Evolutionary conservation across 2,329 filamentous ascomycete species (phyloP), one percentile per base, ranked within the genome.

Genomic region (Cyphellophora attinorum): DNA sequence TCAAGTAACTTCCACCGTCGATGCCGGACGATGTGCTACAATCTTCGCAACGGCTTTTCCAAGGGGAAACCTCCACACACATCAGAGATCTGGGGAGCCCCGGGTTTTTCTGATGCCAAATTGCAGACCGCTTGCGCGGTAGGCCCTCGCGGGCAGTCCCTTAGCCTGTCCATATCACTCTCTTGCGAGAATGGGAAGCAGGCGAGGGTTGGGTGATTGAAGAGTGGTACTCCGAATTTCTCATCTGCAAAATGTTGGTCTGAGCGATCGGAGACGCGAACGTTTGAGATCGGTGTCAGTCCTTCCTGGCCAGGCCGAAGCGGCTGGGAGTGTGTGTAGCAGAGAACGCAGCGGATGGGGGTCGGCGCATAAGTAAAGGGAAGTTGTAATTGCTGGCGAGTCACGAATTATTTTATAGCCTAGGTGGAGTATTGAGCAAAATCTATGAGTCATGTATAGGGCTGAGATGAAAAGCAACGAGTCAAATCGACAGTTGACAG

Each of bases 191-290:
- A 44, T 42, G 40, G 40, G 48, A 53, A 55, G 56, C 54, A 59
- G 55, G 56, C 62, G 61, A 59, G 56, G 64, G 40, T 46, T 48
- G 41, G 35, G 37, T 44, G 42, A 55, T 59, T 85, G 83, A 85
- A 88, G 82, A 88, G 79, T 31, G 29, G 19, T 91, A 82, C 85
- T 91, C 85, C 84, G 84, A 91, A 89, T 91, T 91, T 91, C 84
- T 85, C 84, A 88, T 85, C 85, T 88, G 85, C 84, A 65, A 61
- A 44, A 40, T n/a, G n/a, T n/a, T n/a, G n/a, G n/a, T n/a, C n/a
- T n/a, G n/a, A n/a, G n/a, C n/a, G n/a, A n/a, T n/a, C n/a, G n/a
- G n/a, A n/a, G n/a, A n/a, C n/a, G n/a, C n/a, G n/a, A n/a, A n/a
- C n/a, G n/a, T n/a, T n/a, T n/a, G n/a, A n/a, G n/a, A n/a, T n/a